phyloP scores from a whole-genome alignment of 2,329 filamentous ascomycete genomes.

The Xylaria sp. region DNA sequence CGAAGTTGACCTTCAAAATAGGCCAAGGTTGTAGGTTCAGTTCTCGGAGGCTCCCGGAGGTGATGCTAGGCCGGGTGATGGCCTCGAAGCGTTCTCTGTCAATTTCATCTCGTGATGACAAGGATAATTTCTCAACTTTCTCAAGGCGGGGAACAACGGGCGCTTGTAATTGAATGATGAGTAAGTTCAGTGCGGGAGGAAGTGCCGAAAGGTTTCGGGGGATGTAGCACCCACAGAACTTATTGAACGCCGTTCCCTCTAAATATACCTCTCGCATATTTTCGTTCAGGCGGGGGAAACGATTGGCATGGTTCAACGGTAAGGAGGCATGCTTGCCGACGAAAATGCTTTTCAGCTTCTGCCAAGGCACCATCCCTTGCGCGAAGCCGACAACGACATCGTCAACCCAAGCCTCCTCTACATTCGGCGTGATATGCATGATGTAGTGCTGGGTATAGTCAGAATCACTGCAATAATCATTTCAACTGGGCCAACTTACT shows the following conservation, averaged over 20 bases:
- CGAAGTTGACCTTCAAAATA: not conserved
- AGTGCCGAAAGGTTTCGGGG: not conserved
- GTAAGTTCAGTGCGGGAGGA: not conserved
- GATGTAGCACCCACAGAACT: not conserved
- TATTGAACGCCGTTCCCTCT: not conserved
- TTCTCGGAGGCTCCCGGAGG: slow-evolving; percentile 28
- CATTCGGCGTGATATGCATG: slow-evolving; percentile 26
- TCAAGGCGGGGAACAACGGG: slow-evolving; percentile 1
- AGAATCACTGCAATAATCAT: slow-evolving; percentile 3
- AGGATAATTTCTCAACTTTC: slow-evolving; percentile 24
- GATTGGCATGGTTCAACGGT: not conserved
- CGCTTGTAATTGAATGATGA: not conserved
- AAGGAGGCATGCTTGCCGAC: not conserved
- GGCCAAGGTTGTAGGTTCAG: slow-evolving; percentile 25
- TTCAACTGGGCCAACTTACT: slow-evolving; percentile 19
- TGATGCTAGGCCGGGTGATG: slow-evolving; percentile 25
- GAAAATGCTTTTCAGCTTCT: slow-evolving; percentile 19
- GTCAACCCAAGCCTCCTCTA: slow-evolving; percentile 32
- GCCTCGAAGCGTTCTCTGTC: not conserved
- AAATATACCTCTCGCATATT: slow-evolving; percentile 22
- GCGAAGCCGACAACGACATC: not conserved
- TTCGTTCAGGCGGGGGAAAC: not conserved
- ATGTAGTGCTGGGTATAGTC: slow-evolving; percentile 15
- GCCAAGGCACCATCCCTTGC: slow-evolving; percentile 2
- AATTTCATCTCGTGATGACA: not conserved